Evolutionary conservation across 805 yeast genomes (phyloP).

Genomic region (Nakazawaea molendinolei): DNA sequence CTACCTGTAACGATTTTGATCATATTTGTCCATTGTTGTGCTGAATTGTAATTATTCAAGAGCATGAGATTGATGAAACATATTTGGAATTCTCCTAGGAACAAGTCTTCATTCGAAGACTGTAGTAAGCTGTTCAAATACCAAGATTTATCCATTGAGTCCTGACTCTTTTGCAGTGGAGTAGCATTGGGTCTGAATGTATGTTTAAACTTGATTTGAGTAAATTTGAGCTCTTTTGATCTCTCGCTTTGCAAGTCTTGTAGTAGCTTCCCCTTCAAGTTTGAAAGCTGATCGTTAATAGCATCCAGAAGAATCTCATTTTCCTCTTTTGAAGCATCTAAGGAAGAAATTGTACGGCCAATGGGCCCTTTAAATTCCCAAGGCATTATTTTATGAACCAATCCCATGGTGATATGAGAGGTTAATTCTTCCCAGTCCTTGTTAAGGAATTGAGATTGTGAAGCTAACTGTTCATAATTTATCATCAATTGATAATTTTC

Average conservation of each 20-base stretch:
- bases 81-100: constrained; percentile 48
- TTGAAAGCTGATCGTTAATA: no score
- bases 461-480: constrained; percentile 16
- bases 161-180: constrained; percentile 38
- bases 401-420: constrained; percentile 18
- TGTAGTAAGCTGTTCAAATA: constrained; percentile 34
- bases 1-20: constrained; percentile 36
- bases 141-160: constrained; percentile 58
- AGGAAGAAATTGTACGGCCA: constrained; percentile 31
- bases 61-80: constrained; percentile 40
- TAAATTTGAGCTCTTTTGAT: constrained; percentile 32
- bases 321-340: constrained; percentile 46
- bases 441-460: constrained; percentile 14
- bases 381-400: constrained; percentile 24
- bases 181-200: constrained; percentile 27
- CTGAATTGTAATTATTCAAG: constrained; percentile 58
- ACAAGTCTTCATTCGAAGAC: constrained; percentile 20
- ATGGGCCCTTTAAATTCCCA: constrained; percentile 3
- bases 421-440: constrained; percentile 23
- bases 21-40: constrained; percentile 56
- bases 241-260: constrained; percentile 22
- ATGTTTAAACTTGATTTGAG: constrained; percentile 34
- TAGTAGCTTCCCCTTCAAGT: constrained; percentile 21
- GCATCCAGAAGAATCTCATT: constrained; percentile 31
- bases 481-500: constrained; percentile 32